Percentiles rank a stretch among this genome's conserved stretches.
These are phyloP conservation scores for Ceratopteris richardii DNA, from an alignment of 75 land plant species.

Conservation along the genomic window DNA sequence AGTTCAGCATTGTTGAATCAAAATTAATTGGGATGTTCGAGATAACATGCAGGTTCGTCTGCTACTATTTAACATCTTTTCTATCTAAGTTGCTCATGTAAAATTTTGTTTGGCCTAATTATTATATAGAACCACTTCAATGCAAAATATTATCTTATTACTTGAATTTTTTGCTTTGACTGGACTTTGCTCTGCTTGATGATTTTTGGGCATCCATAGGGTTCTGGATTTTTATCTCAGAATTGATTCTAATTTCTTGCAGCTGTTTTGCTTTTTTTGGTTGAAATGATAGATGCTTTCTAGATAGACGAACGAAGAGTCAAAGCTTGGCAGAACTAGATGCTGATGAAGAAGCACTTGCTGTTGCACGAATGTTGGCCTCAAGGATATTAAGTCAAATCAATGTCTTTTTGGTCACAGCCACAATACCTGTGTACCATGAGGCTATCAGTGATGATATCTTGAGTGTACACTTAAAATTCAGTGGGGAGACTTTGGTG, in stretches of 20 bases:
- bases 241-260: no score
- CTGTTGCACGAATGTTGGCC: slow-evolving; percentile 46
- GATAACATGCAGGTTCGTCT: slow-evolving; percentile 56
- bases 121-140: no score
- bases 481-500: slow-evolving; percentile 67
- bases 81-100: no score
- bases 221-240: no score
- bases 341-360: slow-evolving; percentile 23
- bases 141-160: no score
- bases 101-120: no score
- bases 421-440: slow-evolving; percentile 53
- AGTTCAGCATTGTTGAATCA: slow-evolving; percentile 51
- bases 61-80: not conserved
- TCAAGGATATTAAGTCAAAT: slow-evolving; percentile 52
- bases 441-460: slow-evolving; percentile 29
- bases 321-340: slow-evolving; percentile 18
- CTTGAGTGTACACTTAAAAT: slow-evolving; percentile 52
- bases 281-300: not conserved
- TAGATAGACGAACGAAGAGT: slow-evolving; percentile 1
- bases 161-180: no score
- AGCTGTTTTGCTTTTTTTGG: no score
- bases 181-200: no score
- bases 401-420: slow-evolving; percentile 61
- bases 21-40: slow-evolving; percentile 87
- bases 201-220: no score